These are phyloP conservation scores for Aquanectria penicillioides DNA, from an alignment of 2,329 filamentous ascomycete species.

Conservation along the genomic window DNA sequence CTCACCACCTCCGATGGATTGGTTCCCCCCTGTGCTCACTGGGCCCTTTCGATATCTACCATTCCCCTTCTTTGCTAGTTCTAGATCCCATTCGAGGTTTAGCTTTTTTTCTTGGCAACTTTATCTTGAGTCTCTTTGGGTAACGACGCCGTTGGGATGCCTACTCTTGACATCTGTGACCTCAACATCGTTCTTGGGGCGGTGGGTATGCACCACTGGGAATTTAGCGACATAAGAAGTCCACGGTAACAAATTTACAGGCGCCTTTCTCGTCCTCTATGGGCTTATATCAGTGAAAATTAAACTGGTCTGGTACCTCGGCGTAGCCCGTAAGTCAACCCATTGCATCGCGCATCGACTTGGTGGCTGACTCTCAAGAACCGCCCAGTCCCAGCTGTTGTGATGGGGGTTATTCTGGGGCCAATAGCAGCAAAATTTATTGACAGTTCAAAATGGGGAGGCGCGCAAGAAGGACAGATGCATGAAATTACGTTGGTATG, in stretches of 20 bases:
- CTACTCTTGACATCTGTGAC: constrained; percentile 9
- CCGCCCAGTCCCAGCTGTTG: constrained; percentile 62
- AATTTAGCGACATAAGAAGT: not conserved
- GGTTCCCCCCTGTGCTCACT: not conserved
- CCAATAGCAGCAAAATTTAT: constrained; percentile 65
- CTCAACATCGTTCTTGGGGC: constrained; percentile 23
- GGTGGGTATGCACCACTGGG: not conserved
- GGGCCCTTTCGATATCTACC: not conserved
- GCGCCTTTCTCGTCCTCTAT: constrained; percentile 59
- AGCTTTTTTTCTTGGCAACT: not conserved
- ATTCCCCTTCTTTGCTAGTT: not conserved
- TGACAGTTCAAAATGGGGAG: constrained; percentile 47
- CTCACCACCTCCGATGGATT: too few species aligned
- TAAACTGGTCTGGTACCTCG: constrained; percentile 63
- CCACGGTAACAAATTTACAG: constrained; percentile 37
- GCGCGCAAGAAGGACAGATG: constrained; percentile 42
- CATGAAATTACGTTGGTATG: constrained; percentile 52
- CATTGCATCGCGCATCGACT: not conserved
- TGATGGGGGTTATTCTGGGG: constrained; percentile 64
- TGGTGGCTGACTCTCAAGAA: not conserved
- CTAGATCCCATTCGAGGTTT: not conserved
- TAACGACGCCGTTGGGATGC: constrained; percentile 8
- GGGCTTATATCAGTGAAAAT: constrained; percentile 63
- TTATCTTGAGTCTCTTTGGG: not conserved
- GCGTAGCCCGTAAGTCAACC: constrained; percentile 59